Evolutionary conservation across 139 green algal species (phyloP).

Genomic region (Picochlorum sp.): DNA sequence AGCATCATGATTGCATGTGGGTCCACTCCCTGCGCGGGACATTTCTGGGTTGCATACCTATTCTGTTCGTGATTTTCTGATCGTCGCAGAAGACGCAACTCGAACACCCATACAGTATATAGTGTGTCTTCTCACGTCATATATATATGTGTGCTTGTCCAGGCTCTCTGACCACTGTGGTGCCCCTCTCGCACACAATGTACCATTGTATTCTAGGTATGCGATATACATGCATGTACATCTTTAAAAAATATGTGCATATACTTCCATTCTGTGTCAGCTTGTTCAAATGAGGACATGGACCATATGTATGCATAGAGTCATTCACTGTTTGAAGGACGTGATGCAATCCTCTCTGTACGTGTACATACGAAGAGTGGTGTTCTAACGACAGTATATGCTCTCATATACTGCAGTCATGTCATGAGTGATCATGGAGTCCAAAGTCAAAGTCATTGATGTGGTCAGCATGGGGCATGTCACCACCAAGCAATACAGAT

Average conservation of each 20-base stretch:
- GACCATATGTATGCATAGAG: neutral
- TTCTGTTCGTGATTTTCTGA: conserved; percentile 19
- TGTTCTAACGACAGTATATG: neutral
- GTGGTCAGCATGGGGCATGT: neutral
- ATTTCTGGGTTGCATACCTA: conserved; percentile 23
- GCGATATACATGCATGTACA: neutral
- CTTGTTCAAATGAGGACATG: neutral
- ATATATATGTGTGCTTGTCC: neutral
- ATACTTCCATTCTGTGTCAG: neutral
- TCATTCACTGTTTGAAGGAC: too few relatives aligned
- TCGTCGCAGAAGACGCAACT: conserved; percentile 14
- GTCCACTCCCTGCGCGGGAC: conserved; percentile 17
- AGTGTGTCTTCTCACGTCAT: neutral
- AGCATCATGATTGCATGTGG: neutral
- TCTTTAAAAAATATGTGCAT: neutral
- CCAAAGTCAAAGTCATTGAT: neutral
- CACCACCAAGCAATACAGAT: neutral
- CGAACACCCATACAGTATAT: neutral
- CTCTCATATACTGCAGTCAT: neutral
- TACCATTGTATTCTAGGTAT: neutral
- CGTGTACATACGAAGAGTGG: too few relatives aligned
- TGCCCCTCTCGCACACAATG: too few relatives aligned
- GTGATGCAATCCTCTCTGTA: too few relatives aligned
- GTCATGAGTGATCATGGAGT: neutral
- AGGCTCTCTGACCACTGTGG: too few relatives aligned